A percentile compares a stretch with the other conserved stretches of the same genome.
Conservation (phyloP, 1,139 yeast genomes). For the Maudiozyma humilis region DNA sequence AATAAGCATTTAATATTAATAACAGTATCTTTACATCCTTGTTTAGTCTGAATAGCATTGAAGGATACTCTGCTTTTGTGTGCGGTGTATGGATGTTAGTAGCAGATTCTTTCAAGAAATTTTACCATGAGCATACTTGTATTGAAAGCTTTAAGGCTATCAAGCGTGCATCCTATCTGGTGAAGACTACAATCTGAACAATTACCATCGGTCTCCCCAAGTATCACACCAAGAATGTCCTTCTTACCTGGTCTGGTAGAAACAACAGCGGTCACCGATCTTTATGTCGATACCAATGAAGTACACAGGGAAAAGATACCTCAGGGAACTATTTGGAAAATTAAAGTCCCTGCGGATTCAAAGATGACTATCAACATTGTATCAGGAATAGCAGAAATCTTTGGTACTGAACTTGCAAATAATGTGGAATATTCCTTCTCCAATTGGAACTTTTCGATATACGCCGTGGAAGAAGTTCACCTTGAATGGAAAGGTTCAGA, state of each 20-base stretch:
- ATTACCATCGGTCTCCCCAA: too few species aligned
- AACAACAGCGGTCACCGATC: slow-evolving; percentile 7
- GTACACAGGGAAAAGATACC: slow-evolving; percentile 30
- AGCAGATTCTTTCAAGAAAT: background rate
- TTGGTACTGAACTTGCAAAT: slow-evolving; percentile 83
- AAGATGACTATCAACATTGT: slow-evolving; percentile 47
- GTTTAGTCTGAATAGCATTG: too few species aligned
- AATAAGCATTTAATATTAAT: too few species aligned
- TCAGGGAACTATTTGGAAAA: slow-evolving; percentile 69
- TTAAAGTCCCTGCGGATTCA: slow-evolving; percentile 59
- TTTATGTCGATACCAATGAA: slow-evolving; percentile 17
- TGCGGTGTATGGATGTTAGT: background rate
- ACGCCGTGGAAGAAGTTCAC: slow-evolving; percentile 51
- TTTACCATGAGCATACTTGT: background rate
- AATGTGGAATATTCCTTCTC: slow-evolving; percentile 55
- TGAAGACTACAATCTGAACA: too few species aligned
- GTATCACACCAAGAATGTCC: slow-evolving; percentile 10
- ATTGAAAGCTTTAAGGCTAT: background rate
- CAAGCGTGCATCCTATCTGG: too few species aligned
- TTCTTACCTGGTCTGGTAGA: slow-evolving; percentile 21
- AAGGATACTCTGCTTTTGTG: too few species aligned
- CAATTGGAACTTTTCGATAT: slow-evolving; percentile 52
- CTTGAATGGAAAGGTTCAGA: slow-evolving; percentile 37
- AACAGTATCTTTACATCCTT: too few species aligned
- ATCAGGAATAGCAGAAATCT: slow-evolving; percentile 77